Percentiles rank a stretch among this genome's conserved stretches.
Conservation (phyloP, 768 basidiomycete species). For the Tremella yokohamensis region DNA sequence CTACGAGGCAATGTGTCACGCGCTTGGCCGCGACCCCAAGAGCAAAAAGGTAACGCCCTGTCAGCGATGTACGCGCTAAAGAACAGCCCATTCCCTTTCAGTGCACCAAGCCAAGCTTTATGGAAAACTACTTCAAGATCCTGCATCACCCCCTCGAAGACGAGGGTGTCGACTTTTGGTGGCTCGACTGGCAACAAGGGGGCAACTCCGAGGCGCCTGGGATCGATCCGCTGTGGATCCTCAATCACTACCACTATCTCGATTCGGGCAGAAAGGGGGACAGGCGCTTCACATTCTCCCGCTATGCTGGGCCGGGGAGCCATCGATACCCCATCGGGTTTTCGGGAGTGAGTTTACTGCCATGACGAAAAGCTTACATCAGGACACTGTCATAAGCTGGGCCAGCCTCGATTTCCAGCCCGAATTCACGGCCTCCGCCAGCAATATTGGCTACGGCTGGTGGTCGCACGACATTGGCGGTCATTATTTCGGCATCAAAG, state of each 20-base stretch:
- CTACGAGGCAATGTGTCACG: constrained; percentile 29
- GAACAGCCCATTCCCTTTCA: constrained; percentile 27
- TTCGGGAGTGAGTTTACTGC: constrained; percentile 17
- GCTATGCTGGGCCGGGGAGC: constrained; percentile 30
- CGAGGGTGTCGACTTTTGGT: constrained; percentile 38
- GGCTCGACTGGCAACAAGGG: constrained; percentile 37
- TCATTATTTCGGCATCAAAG: constrained; percentile 23
- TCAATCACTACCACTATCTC: constrained; percentile 34
- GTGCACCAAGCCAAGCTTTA: constrained; percentile 22
- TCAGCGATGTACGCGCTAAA: constrained; percentile 3
- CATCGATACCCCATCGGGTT: constrained; percentile 35
- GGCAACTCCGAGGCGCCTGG: constrained; percentile 19
- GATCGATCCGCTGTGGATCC: constrained; percentile 31
- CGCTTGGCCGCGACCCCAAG: constrained; percentile 22
- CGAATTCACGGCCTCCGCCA: constrained; percentile 32
- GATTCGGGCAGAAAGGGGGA: constrained; percentile 21
- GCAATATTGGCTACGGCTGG: constrained; percentile 31
- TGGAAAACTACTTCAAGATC: constrained; percentile 25
- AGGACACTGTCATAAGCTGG: constrained; percentile 33
- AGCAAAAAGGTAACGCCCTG: not conserved
- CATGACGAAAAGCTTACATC: not conserved
- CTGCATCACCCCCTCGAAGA: constrained; percentile 29
- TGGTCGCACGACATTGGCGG: constrained; percentile 36
- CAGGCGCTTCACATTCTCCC: constrained; percentile 22
- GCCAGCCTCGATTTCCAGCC: constrained; percentile 33